Percentiles rank a stretch among this genome's conserved stretches.
Evolutionary conservation across 495 filamentous ascomycete genomes (phyloP).

Genomic region (Neurospora sp.): DNA sequence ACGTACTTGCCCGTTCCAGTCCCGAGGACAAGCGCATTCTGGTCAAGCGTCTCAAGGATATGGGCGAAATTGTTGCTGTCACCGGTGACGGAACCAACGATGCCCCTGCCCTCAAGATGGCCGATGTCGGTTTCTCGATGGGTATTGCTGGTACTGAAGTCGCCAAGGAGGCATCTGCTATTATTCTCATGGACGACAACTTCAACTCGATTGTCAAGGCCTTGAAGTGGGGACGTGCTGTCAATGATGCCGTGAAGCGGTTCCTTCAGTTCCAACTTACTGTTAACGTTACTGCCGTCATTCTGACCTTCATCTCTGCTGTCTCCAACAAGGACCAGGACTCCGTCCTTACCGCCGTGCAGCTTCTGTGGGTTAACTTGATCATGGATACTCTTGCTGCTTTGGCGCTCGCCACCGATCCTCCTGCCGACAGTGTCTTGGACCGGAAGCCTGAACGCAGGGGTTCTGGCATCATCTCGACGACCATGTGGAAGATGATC

Average conservation of each 20-base stretch:
- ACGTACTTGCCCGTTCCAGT: constrained; percentile 77
- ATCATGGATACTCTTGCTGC: constrained; percentile 94
- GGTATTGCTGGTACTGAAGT: constrained; percentile 85
- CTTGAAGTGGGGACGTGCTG: constrained; percentile 80
- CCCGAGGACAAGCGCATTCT: constrained; percentile 83
- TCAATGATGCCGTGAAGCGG: constrained; percentile 85
- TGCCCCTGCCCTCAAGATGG: constrained; percentile 73
- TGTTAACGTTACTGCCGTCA: constrained; percentile 80
- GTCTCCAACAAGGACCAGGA: constrained; percentile 54
- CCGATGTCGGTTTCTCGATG: constrained; percentile 90
- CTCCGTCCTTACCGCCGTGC: constrained; percentile 75
- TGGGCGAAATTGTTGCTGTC: constrained; percentile 74
- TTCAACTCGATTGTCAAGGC: constrained; percentile 82
- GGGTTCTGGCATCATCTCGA: constrained; percentile 62
- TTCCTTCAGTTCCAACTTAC: constrained; percentile 90
- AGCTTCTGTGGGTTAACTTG: constrained; percentile 85
- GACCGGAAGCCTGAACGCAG: constrained; percentile 79
- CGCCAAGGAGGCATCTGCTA: constrained; percentile 87
- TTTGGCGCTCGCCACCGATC: constrained; percentile 76
- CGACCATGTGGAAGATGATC: constrained; percentile 97
- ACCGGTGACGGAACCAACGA: constrained; percentile 90
- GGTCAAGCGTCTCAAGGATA: constrained; percentile 60
- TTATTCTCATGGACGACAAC: constrained; percentile 88
- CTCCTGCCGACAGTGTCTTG: constrained; percentile 67
- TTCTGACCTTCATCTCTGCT: constrained; percentile 74